Conservation (phyloP, 1,284 basidiomycete genomes). For the Ustilago bromivora region DNA sequence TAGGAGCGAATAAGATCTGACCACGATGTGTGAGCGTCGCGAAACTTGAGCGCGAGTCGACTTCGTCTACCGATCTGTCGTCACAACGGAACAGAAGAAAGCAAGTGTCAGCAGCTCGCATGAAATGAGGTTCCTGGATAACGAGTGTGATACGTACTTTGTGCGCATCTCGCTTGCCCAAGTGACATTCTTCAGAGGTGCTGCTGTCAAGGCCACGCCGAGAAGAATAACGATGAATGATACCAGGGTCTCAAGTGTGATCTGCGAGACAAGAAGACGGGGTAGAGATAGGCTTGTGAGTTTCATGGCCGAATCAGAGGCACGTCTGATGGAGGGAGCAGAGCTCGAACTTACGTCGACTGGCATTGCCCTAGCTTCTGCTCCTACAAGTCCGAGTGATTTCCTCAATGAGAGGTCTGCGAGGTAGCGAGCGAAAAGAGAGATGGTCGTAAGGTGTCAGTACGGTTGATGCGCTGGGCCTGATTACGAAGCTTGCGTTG, state of each 20-base stretch:
- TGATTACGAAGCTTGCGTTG: too few species aligned
- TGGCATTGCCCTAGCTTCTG: constrained; percentile 45
- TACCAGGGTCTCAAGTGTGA: constrained; percentile 77
- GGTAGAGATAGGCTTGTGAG: not conserved
- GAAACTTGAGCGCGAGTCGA: constrained; percentile 80
- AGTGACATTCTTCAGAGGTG: constrained; percentile 80
- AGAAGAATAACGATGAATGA: constrained; percentile 78
- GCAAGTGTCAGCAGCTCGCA: too few species aligned
- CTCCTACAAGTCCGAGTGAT: constrained; percentile 45
- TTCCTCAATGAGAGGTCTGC: constrained; percentile 55
- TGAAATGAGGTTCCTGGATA: too few species aligned
- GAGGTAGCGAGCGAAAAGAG: not conserved
- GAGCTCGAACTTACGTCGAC: constrained; percentile 45
- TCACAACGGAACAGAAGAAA: too few species aligned
- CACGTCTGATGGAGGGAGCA: too few species aligned
- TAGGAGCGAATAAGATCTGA: constrained; percentile 56
- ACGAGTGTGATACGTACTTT: constrained; percentile 72
- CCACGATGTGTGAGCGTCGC: constrained; percentile 79
- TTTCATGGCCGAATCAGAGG: too few species aligned
- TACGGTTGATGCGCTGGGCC: too few species aligned
- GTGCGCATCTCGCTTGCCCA: constrained; percentile 91
- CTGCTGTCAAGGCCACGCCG: constrained; percentile 79
- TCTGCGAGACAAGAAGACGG: constrained; percentile 72
- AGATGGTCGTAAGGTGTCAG: not conserved
- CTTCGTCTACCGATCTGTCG: constrained; percentile 80